These are phyloP conservation scores for Silene conica DNA, from an alignment of 148 eudicot genomes.

Conservation along the genomic window DNA sequence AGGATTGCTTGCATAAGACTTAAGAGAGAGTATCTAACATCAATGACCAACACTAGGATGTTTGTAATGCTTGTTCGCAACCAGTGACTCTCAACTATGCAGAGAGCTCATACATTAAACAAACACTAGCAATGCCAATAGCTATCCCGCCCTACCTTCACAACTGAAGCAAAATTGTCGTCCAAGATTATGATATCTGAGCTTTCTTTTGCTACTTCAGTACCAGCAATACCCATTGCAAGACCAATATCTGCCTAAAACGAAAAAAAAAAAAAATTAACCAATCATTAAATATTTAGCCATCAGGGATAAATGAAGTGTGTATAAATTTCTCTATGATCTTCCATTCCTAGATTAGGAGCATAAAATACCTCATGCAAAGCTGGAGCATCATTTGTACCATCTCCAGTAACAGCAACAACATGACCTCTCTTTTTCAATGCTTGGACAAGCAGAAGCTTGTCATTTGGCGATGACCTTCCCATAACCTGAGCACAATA, in stretches of 20 bases:
- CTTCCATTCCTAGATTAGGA: not conserved
- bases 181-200: conserved; percentile 49
- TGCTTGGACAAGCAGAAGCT: conserved; percentile 46
- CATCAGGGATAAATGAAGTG: not conserved
- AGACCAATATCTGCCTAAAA: conserved; percentile 41
- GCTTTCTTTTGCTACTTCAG: conserved; percentile 51
- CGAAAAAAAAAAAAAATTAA: not conserved
- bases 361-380: conserved; percentile 31
- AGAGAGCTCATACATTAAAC: not conserved
- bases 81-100: not conserved
- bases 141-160: conserved; percentile 6
- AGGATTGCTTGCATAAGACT: no score
- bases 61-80: not conserved
- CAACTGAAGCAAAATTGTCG: conserved; percentile 44
- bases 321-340: not conserved
- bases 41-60: not conserved
- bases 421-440: conserved; percentile 46
- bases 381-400: conserved; percentile 44
- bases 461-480: conserved; percentile 48
- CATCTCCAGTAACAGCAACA: conserved; percentile 53
- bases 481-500: conserved; percentile 30
- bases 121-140: not conserved
- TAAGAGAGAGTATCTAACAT: not conserved
- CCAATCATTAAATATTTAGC: not conserved
- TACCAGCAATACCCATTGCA: conserved; percentile 51